Evolutionary conservation across 1,139 yeast species (phyloP).

Genomic region (Saccharomyces hybrid): DNA sequence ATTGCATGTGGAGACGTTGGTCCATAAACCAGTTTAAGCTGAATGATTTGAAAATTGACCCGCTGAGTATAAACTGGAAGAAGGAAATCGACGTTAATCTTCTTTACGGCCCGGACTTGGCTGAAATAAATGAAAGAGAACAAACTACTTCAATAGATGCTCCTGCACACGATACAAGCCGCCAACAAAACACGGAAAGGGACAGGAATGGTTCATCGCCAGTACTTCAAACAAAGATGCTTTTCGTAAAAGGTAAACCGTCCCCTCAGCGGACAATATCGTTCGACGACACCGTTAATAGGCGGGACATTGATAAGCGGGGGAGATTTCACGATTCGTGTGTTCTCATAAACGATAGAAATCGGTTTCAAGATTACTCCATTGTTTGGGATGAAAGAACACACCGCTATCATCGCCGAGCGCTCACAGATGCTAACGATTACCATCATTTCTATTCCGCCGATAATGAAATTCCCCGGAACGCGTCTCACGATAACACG

Average conservation of each 20-base stretch:
- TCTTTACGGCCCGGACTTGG: constrained; percentile 29
- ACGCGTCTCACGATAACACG: background rate
- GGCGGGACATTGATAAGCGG: constrained; percentile 20
- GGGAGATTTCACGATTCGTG: constrained; percentile 18
- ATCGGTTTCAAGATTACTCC: constrained; percentile 4
- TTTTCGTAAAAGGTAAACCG: background rate
- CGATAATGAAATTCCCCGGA: background rate
- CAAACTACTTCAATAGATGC: background rate
- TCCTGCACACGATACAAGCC: background rate
- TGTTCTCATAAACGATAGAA: constrained; percentile 19
- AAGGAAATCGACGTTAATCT: constrained; percentile 29
- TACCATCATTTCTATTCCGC: background rate
- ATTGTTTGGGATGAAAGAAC: background rate
- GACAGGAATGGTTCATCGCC: background rate
- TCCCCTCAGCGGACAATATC: background rate
- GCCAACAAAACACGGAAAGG: background rate
- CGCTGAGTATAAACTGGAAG: constrained; percentile 29
- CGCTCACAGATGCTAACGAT: background rate
- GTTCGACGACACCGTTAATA: constrained; percentile 18
- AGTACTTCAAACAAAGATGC: background rate
- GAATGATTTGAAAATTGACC: constrained; percentile 17
- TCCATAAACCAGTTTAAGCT: constrained; percentile 18
- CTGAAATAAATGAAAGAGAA: constrained; percentile 2
- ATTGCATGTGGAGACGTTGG: constrained; percentile 32
- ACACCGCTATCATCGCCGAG: constrained; percentile 1